Conservation (phyloP, 352 stramenopile genomes). For the Peronospora belbahrii region DNA sequence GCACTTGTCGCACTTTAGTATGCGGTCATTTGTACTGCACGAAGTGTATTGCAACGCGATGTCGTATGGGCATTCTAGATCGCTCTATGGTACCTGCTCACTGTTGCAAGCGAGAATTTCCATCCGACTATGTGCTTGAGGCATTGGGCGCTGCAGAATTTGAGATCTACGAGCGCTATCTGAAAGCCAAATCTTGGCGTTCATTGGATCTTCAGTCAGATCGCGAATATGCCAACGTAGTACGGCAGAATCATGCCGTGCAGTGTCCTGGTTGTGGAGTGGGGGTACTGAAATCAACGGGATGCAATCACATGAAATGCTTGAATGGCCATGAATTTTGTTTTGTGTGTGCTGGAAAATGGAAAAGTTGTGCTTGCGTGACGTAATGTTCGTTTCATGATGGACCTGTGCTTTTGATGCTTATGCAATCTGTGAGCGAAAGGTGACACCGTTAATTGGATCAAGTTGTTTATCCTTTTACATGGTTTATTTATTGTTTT, state of each 20-base stretch:
- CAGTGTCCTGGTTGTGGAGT: slow-evolving; percentile 69
- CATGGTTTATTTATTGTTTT: too few species aligned
- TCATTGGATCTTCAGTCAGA: slow-evolving; percentile 45
- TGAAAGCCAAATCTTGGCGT: slow-evolving; percentile 45
- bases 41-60: slow-evolving; percentile 42
- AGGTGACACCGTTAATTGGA: neutral
- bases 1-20: slow-evolving; percentile 24
- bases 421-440: too few species aligned
- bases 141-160: slow-evolving; percentile 27
- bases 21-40: slow-evolving; percentile 64
- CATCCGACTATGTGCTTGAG: slow-evolving; percentile 47
- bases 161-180: slow-evolving; percentile 40
- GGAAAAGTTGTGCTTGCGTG: slow-evolving; percentile 36
- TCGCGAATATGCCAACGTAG: slow-evolving; percentile 42
- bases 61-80: slow-evolving; percentile 45
- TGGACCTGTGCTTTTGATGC: neutral
- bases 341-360: slow-evolving; percentile 28
- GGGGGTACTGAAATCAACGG: slow-evolving; percentile 38
- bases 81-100: slow-evolving; percentile 51
- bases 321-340: slow-evolving; percentile 61
- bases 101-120: slow-evolving; percentile 69
- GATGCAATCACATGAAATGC: slow-evolving; percentile 59
- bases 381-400: slow-evolving; percentile 1
- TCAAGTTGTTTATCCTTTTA: too few species aligned
- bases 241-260: slow-evolving; percentile 25